A percentile compares a stretch with the other conserved stretches of the same genome.
Conservation (phyloP, 2,329 filamentous ascomycete genomes). For the Cladosporium sp. region DNA sequence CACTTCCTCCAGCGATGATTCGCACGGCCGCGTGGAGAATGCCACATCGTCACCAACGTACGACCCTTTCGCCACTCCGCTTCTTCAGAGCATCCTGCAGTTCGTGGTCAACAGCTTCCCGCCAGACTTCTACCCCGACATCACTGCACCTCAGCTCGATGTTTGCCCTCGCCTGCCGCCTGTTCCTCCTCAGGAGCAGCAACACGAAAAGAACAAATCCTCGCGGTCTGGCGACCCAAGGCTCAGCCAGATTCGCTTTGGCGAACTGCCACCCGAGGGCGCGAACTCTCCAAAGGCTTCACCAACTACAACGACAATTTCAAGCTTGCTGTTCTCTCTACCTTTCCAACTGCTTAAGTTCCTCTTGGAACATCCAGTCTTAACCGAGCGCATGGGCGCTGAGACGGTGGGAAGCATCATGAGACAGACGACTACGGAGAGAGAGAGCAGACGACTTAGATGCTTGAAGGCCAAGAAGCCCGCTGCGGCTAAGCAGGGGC, state of each 20-base stretch:
- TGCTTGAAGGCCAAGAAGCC: constrained; percentile 17
- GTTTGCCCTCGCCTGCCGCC: constrained; percentile 46
- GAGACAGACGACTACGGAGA: constrained; percentile 40
- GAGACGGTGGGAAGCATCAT: constrained; percentile 37
- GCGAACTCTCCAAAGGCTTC: constrained; percentile 18
- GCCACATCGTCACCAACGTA: constrained; percentile 34
- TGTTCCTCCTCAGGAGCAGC: constrained; percentile 15
- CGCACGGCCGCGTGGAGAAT: background rate
- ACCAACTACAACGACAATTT: constrained; percentile 49
- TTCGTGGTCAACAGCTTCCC: constrained; percentile 60
- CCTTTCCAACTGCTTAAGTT: constrained; percentile 63
- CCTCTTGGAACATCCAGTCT: constrained; percentile 57
- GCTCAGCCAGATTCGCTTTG: constrained; percentile 64
- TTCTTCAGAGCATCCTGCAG: constrained; percentile 53
- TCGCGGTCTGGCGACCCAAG: constrained; percentile 44
- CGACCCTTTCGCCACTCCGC: constrained; percentile 50
- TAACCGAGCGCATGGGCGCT: constrained; percentile 35
- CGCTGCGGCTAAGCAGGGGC: no score
- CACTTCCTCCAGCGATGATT: constrained; percentile 28
- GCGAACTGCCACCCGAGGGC: constrained; percentile 51
- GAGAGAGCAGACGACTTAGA: constrained; percentile 34
- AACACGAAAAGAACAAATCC: constrained; percentile 31
- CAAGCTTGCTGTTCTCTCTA: constrained; percentile 63
- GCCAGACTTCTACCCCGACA: constrained; percentile 55
- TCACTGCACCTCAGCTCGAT: constrained; percentile 41